Conservation (phyloP, 805 yeast genomes). For the Teunomyces cretensis region DNA sequence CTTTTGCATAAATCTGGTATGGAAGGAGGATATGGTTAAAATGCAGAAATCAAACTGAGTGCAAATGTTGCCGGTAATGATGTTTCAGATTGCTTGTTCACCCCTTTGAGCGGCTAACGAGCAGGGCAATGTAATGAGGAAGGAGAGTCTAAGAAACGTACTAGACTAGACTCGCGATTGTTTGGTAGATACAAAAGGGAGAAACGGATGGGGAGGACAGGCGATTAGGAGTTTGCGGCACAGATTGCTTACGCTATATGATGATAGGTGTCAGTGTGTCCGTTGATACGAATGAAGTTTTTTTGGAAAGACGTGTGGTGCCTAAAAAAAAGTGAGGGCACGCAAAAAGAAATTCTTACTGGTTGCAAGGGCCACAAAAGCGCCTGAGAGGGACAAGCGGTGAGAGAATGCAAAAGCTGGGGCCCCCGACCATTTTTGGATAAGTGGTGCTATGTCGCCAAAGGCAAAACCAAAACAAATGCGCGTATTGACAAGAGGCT, state of each 20-base stretch:
- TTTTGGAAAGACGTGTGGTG: conserved; percentile 3
- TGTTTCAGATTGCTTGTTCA: not conserved
- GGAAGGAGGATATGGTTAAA: not conserved
- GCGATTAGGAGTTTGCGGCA: too few species aligned
- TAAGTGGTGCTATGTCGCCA: not conserved
- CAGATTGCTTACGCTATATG: too few species aligned
- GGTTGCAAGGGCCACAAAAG: conserved; percentile 1
- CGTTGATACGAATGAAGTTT: conserved; percentile 2
- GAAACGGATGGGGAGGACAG: too few species aligned
- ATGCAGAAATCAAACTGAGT: not conserved
- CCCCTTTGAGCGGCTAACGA: conserved; percentile 3
- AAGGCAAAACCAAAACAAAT: too few species aligned
- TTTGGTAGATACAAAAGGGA: too few species aligned
- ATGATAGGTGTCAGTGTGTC: not conserved
- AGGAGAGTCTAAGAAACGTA: not conserved
- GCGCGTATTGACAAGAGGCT: too few species aligned
- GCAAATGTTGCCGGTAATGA: not conserved
- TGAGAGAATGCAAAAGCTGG: not conserved
- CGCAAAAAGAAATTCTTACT: conserved; percentile 1
- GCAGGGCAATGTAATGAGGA: not conserved
- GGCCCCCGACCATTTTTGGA: not conserved
- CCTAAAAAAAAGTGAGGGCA: not conserved
- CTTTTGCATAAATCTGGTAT: not conserved
- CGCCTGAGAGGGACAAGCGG: not conserved
- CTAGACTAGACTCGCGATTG: not conserved